These are phyloP conservation scores for Amphicarpaea edgeworthii DNA, from an alignment of 306 rosid species.

Conservation along the genomic window DNA sequence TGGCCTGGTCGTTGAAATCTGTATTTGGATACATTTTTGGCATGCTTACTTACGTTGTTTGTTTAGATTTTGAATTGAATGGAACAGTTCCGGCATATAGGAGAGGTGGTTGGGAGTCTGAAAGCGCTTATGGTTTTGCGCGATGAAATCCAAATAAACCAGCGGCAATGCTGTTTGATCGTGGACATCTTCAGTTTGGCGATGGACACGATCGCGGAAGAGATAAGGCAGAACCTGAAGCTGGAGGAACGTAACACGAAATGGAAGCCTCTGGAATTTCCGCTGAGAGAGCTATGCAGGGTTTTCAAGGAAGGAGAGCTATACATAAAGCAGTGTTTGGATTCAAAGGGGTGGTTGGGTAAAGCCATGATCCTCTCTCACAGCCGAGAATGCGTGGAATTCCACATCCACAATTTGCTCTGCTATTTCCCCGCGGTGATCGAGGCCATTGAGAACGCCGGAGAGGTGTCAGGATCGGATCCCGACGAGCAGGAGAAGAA, in stretches of 20 bases:
- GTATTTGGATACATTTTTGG: no score
- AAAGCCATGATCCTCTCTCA: slow-evolving; percentile 69
- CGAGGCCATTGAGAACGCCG: slow-evolving; percentile 84
- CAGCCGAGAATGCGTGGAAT: slow-evolving; percentile 73
- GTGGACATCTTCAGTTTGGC: slow-evolving; percentile 69
- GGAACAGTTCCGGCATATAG: slow-evolving; percentile 98
- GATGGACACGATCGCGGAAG: slow-evolving; percentile 78
- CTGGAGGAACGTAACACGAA: slow-evolving; percentile 76
- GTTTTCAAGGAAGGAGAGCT: slow-evolving; percentile 84
- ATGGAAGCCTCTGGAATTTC: slow-evolving; percentile 89
- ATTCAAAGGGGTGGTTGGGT: slow-evolving; percentile 79
- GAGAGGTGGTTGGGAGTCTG: slow-evolving; percentile 91
- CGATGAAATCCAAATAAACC: slow-evolving; percentile 81
- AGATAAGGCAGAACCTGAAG: slow-evolving; percentile 73
- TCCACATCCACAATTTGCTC: slow-evolving; percentile 82
- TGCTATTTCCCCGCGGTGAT: slow-evolving; percentile 78
- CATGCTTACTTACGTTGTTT: not conserved
- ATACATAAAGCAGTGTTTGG: slow-evolving; percentile 76
- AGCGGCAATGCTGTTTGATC: slow-evolving; percentile 71
- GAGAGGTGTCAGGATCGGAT: slow-evolving; percentile 73
- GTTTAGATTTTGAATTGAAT: slow-evolving; percentile 51
- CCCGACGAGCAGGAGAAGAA: slow-evolving; percentile 77
- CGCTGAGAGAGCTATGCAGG: slow-evolving; percentile 73
- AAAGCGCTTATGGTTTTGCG: slow-evolving; percentile 85
- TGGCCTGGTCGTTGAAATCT: not conserved